Evolutionary conservation across 2,329 filamentous ascomycete species (phyloP), one percentile per base, ranked within the genome.

Genomic region (Aureobasidium musti): DNA sequence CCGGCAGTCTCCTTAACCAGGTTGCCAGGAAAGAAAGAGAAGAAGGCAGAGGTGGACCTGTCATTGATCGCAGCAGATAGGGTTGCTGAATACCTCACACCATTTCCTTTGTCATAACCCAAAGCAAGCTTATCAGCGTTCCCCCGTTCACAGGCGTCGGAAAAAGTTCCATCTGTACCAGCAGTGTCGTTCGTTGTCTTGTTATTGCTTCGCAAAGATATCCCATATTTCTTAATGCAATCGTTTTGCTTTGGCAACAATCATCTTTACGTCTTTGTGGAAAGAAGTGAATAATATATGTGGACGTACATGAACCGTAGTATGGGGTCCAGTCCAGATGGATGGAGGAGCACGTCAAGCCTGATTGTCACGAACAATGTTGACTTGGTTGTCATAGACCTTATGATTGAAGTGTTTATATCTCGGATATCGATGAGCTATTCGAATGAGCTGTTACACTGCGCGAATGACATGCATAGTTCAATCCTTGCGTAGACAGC

Each of bases 1-100:
- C 78, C 39, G 81, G 78, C 28, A 85, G 82, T 70, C 76, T 85
- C 63, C 77, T 84, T 17, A 80, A 82, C 57, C 75, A 77, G 66
- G 72, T 77, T 21, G 76, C 79, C 21, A 72, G 73, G 67, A 69
- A 72, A 63, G 72, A 73, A 59, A 69, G 71, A n/a, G 71, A 73
- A n/a, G 73, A 61, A 14, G 45, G 45, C 1, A 52, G 64, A 52
- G 53, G 53, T 33, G 64, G 64, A 33, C 63, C 52, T 3, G 35
- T 65, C 50, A 57, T 65, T 33, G 63, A 65, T 14, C 37, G 63
- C 28, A 63, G 59, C 43, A 61, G n/a, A 17, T 35, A 26, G 10
- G 26, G n/a, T 17, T 35, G 10, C 13, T 14, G 7, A 10, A 7
- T 30, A 7, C 7, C 17, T 37, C 28, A 11, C 17, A 5, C 8